Evolutionary conservation across 2,329 filamentous ascomycete species (phyloP).

Genomic region (Beauveria sp.): DNA sequence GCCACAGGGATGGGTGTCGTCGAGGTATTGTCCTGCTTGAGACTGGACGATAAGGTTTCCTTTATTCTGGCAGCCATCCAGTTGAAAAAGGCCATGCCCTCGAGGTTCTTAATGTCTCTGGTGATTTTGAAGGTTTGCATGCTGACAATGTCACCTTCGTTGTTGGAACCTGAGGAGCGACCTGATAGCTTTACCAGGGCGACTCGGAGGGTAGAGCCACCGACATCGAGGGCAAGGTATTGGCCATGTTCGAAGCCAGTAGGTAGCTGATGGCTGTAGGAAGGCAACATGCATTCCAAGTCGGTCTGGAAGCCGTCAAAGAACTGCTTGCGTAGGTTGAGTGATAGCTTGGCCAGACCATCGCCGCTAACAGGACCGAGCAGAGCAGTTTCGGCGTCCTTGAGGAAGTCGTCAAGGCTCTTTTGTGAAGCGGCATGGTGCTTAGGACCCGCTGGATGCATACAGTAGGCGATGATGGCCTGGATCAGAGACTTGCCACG

Average conservation of each 20-base stretch:
- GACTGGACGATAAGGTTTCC: constrained; percentile 44
- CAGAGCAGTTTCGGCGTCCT: constrained; percentile 46
- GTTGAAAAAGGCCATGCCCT: constrained; percentile 55
- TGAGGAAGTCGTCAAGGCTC: constrained; percentile 44
- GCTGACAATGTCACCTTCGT: constrained; percentile 44
- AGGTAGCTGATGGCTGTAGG: constrained; percentile 57
- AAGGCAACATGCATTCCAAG: constrained; percentile 55
- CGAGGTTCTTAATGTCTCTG: constrained; percentile 45
- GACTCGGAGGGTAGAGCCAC: constrained; percentile 59
- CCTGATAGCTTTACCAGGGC: constrained; percentile 54
- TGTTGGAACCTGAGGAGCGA: constrained; percentile 26
- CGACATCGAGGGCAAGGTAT: constrained; percentile 59
- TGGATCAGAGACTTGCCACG: constrained; percentile 52
- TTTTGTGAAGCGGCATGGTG: constrained; percentile 18
- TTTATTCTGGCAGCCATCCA: constrained; percentile 59
- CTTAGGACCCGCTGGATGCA: constrained; percentile 32
- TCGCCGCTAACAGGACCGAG: constrained; percentile 39
- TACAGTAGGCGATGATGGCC: constrained; percentile 49
- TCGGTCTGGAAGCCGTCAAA: constrained; percentile 43
- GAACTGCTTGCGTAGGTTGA: constrained; percentile 47
- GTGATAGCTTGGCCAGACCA: constrained; percentile 38
- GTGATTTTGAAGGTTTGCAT: constrained; percentile 51
- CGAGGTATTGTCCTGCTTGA: constrained; percentile 27
- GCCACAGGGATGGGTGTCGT: constrained; percentile 48
- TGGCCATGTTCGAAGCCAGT: constrained; percentile 51